A percentile compares a stretch with the other conserved stretches of the same genome.
Conservation (phyloP, 768 basidiomycete genomes). For the Goffeauzyma gilvescens region DNA sequence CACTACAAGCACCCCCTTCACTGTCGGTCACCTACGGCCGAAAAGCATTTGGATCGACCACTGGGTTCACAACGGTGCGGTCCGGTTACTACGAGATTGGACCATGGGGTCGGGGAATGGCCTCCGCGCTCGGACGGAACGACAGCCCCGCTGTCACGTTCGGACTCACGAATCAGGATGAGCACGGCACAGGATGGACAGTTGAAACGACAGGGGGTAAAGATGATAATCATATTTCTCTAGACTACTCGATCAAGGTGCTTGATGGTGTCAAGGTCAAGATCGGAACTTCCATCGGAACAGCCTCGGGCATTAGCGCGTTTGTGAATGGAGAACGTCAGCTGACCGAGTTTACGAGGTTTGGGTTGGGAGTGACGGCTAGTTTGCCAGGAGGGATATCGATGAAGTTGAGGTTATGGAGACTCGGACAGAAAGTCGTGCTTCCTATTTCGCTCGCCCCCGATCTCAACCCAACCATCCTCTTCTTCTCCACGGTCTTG, state of each 20-base stretch:
- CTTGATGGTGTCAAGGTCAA: slow-evolving; percentile 28
- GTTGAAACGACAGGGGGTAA: slow-evolving; percentile 23
- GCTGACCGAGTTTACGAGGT: slow-evolving; percentile 26
- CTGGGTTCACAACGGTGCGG: slow-evolving; percentile 29
- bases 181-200: slow-evolving; percentile 27
- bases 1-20: slow-evolving; percentile 26
- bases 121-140: slow-evolving; percentile 8
- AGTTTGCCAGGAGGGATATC: slow-evolving; percentile 27
- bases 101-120: slow-evolving; percentile 24
- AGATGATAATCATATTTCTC: slow-evolving; percentile 17
- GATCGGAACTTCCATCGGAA: slow-evolving; percentile 20
- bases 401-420: slow-evolving; percentile 26
- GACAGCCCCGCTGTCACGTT: slow-evolving; percentile 22
- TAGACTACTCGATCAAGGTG: slow-evolving; percentile 23
- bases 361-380: slow-evolving; percentile 23
- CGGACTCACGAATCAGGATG: slow-evolving; percentile 21
- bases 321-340: slow-evolving; percentile 30
- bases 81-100: slow-evolving; percentile 31
- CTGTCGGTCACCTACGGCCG: slow-evolving; percentile 28
- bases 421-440: slow-evolving; percentile 32
- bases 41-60: slow-evolving; percentile 27
- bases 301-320: slow-evolving; percentile 12
- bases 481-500: slow-evolving; percentile 25
- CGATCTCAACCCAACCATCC: slow-evolving; percentile 24
- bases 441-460: slow-evolving; percentile 30